phyloP scores from a whole-genome alignment of 1,139 yeast genomes.

The Tardiomyces digboiensis region DNA sequence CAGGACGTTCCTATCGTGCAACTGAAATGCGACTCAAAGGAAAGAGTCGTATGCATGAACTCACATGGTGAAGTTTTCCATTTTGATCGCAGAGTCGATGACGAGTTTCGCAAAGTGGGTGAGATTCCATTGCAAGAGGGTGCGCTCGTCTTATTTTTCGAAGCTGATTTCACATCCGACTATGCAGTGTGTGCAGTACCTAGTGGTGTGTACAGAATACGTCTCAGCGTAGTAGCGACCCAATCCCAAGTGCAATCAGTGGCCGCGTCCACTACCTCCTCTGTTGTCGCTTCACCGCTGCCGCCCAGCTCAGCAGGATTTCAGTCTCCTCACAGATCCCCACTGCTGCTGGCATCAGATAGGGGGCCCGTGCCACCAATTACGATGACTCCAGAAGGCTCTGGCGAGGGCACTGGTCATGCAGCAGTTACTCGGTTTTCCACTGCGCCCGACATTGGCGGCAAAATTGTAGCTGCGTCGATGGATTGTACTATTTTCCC shows the following conservation, averaged over 20 bases:
- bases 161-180: background rate
- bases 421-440: background rate
- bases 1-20: constrained; percentile 12
- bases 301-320: background rate
- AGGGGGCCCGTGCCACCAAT: background rate
- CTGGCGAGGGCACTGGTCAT: too few relatives aligned
- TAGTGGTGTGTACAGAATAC: background rate
- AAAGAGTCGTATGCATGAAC: constrained; percentile 12
- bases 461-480: background rate
- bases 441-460: background rate
- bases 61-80: constrained; percentile 11
- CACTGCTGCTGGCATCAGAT: background rate
- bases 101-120: background rate
- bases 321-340: background rate
- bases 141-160: background rate
- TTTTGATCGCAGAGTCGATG: background rate
- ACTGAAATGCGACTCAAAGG: constrained; percentile 16
- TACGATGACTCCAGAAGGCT: background rate
- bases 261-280: background rate
- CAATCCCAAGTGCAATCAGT: background rate
- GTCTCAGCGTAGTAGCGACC: background rate
- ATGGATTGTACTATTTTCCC: background rate
- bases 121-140: background rate
- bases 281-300: too few relatives aligned
- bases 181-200: background rate